These are phyloP conservation scores for Chlorella sp. DNA, from an alignment of 139 green algal species.

Conservation along the genomic window DNA sequence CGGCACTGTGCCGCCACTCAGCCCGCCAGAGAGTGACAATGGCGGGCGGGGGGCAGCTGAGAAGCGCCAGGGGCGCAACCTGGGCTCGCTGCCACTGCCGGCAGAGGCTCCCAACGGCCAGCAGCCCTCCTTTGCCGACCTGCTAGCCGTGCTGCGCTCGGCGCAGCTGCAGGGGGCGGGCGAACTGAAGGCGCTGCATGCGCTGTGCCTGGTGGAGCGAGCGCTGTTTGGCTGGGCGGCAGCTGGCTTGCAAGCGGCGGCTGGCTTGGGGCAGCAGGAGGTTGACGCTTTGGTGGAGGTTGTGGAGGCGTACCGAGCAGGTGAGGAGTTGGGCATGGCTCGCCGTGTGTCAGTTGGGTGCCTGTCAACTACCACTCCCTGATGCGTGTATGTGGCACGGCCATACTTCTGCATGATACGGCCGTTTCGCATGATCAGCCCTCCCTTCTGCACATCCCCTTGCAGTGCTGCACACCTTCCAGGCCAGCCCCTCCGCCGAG, in stretches of 20 bases:
- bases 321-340: neutral
- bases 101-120: no score
- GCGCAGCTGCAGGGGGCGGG: neutral
- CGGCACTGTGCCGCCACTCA: slow-evolving; percentile 26
- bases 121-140: neutral
- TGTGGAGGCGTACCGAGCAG: neutral
- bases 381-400: no score
- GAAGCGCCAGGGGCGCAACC: slow-evolving; percentile 26
- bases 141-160: slow-evolving; percentile 3
- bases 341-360: neutral
- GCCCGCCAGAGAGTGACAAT: neutral
- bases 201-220: slow-evolving; percentile 45
- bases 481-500: neutral
- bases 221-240: slow-evolving; percentile 43
- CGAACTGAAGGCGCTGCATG: slow-evolving; percentile 38
- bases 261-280: neutral
- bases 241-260: neutral
- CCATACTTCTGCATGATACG: no score
- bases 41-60: neutral
- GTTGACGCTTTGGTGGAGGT: neutral
- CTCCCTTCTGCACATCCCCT: no score
- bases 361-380: neutral
- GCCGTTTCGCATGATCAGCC: no score
- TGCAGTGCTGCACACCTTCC: slow-evolving; percentile 22
- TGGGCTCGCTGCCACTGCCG: slow-evolving; percentile 39